These are phyloP conservation scores for Globisporangium cystogenes DNA, from an alignment of 352 stramenopile genomes.

Conservation along the genomic window DNA sequence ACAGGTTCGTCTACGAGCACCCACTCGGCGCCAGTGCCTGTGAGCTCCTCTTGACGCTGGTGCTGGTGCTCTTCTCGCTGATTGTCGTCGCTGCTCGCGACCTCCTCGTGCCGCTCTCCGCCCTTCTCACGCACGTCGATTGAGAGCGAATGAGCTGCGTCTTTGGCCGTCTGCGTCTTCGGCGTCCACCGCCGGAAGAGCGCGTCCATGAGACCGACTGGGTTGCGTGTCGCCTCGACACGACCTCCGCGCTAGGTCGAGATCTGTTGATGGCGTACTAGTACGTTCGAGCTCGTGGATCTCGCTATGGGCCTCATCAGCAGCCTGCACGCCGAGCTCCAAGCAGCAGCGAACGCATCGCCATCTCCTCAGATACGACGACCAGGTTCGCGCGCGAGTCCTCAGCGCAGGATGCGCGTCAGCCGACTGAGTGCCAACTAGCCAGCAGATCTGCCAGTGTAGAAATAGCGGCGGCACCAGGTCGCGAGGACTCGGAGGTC, in stretches of 20 bases:
- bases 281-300: not conserved
- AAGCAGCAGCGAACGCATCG: too few species aligned
- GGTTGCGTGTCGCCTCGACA: not conserved
- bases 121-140: constrained; percentile 2
- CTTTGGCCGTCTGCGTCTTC: not conserved
- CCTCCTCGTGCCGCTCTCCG: not conserved
- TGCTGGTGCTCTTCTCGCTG: not conserved
- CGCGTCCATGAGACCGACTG: not conserved
- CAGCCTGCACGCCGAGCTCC: too few species aligned
- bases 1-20: constrained; percentile 48
- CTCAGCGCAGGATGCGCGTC: not conserved
- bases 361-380: not conserved
- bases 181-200: not conserved
- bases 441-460: not conserved
- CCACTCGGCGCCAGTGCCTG: constrained; percentile 33
- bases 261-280: not conserved
- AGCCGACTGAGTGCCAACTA: too few species aligned
- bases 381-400: too few species aligned
- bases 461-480: not conserved
- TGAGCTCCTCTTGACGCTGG: not conserved
- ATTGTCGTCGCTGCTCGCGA: constrained; percentile 6
- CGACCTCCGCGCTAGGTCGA: not conserved
- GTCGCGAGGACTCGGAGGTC: not conserved
- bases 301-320: not conserved
- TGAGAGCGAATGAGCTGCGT: constrained; percentile 1